These are phyloP conservation scores for Entonaema liquescens DNA, from an alignment of 495 filamentous ascomycete genomes.

Conservation along the genomic window DNA sequence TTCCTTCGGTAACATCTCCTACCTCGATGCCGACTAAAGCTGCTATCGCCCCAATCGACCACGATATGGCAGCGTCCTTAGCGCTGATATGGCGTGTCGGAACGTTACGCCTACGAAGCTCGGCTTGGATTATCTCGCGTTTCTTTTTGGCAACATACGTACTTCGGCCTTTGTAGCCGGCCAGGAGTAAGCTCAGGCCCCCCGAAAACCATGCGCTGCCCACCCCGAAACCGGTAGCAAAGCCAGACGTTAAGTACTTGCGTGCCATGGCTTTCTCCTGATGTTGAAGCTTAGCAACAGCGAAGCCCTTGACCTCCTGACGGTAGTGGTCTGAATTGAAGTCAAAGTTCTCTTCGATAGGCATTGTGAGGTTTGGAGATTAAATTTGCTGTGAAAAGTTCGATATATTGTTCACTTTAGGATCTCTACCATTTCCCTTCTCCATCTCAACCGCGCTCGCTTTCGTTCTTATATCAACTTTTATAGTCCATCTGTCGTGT, in stretches of 20 bases:
- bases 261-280: slow-evolving; percentile 9
- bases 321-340: slow-evolving; percentile 15
- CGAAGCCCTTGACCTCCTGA: not conserved
- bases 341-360: slow-evolving; percentile 21
- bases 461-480: not conserved
- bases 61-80: slow-evolving; percentile 9
- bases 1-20: slow-evolving; percentile 6
- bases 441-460: not conserved
- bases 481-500: not conserved
- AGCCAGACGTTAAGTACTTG: slow-evolving; percentile 12
- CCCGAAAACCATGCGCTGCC: slow-evolving; percentile 7
- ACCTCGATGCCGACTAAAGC: slow-evolving; percentile 12
- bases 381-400: not conserved
- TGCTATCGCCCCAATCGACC: not conserved
- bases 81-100: slow-evolving; percentile 5
- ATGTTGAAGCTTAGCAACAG: slow-evolving; percentile 3
- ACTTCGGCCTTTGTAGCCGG: slow-evolving; percentile 24
- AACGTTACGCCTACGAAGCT: slow-evolving; percentile 13
- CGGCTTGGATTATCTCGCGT: slow-evolving; percentile 11
- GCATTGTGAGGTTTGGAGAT: slow-evolving; percentile 2
- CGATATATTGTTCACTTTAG: not conserved
- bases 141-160: slow-evolving; percentile 23
- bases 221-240: slow-evolving; percentile 3
- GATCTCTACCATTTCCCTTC: not conserved
- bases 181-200: not conserved